These are phyloP conservation scores for Aspergillus novofumigatus DNA, from an alignment of 2,329 filamentous ascomycete species.

Conservation along the genomic window DNA sequence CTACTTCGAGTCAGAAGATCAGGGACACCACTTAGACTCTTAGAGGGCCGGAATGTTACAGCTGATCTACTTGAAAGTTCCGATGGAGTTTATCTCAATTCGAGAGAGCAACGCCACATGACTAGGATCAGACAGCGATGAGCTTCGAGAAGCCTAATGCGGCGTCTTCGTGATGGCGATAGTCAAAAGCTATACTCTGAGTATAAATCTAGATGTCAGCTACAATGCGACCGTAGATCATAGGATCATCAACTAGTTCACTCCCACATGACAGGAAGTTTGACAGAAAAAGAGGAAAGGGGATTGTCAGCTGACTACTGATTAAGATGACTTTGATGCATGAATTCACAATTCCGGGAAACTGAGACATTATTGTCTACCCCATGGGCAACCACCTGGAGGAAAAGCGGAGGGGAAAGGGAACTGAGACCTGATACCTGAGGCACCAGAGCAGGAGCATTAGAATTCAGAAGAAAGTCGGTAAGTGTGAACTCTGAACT, in stretches of 20 bases:
- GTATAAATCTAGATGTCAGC: not conserved
- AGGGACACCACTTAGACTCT: not conserved
- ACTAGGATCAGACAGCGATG: not conserved
- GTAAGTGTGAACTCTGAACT: not conserved
- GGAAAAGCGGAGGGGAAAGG: not conserved
- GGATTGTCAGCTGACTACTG: not conserved
- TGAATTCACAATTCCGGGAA: not conserved
- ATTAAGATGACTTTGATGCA: no score
- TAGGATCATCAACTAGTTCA: not conserved
- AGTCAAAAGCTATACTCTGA: not conserved
- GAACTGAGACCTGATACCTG: not conserved
- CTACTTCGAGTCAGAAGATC: not conserved
- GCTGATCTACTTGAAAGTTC: not conserved
- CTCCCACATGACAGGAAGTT: not conserved
- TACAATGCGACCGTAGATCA: not conserved
- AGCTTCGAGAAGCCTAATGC: not conserved
- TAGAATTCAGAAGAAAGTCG: not conserved
- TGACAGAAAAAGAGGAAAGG: not conserved
- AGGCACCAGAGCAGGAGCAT: not conserved
- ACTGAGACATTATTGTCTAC: slow-evolving; percentile 18
- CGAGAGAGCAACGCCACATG: not conserved
- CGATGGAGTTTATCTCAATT: not conserved
- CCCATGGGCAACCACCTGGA: slow-evolving; percentile 5
- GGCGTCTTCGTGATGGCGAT: not conserved
- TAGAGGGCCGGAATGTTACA: not conserved